Evolutionary conservation across 2,329 filamentous ascomycete species (phyloP), one percentile per base, ranked within the genome.

Genomic region (Septoria linicola): DNA sequence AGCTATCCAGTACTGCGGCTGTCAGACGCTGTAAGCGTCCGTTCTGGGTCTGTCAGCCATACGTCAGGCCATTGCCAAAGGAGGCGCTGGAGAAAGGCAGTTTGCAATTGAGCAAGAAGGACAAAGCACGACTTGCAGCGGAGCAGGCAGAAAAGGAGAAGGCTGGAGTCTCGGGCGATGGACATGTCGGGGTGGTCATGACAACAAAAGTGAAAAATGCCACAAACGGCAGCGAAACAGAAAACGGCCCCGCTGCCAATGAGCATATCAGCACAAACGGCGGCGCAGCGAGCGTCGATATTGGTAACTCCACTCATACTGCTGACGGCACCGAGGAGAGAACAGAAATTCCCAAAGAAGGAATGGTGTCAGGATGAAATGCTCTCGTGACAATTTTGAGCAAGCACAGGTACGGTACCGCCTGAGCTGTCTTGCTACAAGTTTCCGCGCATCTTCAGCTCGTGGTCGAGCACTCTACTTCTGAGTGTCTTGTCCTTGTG

Each of bases 31-130:
- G 89, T 65, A 85, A 84, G 67, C 75, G 89, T 58, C 91, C 91
- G 1, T 96, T 85, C 81, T 96, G 89, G 89, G 79, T 96, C 3
- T 89, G 84, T 45, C 91, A 97, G 73, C 86, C 92, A 3, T 88
- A 95, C 63, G 80, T 96, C 5, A 76, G 91, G 49, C 91, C 90
- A 34, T 69, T 96, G 63, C 93, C 93, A 0, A 87, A 87, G 60
- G 92, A 97, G 73, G 93, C 93, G 37, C 48, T 68, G 32, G 63
- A 63, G 53, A 68, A 70, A 51, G 66, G 68, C 20, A 65, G 60
- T 35, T 41, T 68, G 36, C 62, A 64, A 47, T 37, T 68, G 19
- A 66, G 63, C 39, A 68, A 68, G 53, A 68, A 65, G 51, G 61
- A 66, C 46, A 55, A 58, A 34, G 60, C 57, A 16, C 62, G 59